Percentiles rank a stretch among this genome's conserved stretches.
Evolutionary conservation across 2,329 filamentous ascomycete species (phyloP).

Genomic region (Talaromyces sp.): DNA sequence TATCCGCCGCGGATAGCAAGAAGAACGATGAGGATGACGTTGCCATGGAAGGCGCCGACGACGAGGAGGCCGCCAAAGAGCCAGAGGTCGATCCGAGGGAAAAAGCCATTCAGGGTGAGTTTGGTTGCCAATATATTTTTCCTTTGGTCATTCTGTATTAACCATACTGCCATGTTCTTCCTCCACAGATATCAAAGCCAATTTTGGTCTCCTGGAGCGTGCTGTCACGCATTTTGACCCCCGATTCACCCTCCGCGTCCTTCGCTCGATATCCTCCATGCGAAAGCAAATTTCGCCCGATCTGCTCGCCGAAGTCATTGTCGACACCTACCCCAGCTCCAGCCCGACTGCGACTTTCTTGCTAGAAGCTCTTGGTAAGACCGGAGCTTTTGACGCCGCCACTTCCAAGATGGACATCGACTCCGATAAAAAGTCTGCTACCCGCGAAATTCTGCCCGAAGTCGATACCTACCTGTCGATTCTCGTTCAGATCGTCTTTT

Average conservation of each 20-base stretch:
- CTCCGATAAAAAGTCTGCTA: slow-evolving; percentile 55
- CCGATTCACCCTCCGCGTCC: slow-evolving; percentile 86
- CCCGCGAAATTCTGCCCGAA: slow-evolving; percentile 77
- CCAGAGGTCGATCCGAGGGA: slow-evolving; percentile 39
- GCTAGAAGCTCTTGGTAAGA: slow-evolving; percentile 63
- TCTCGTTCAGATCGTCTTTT: slow-evolving; percentile 78
- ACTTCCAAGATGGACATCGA: slow-evolving; percentile 70
- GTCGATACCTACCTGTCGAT: slow-evolving; percentile 86
- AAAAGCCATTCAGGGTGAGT: slow-evolving; percentile 46
- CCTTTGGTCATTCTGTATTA: neutral
- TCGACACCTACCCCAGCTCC: slow-evolving; percentile 69
- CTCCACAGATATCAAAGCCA: slow-evolving; percentile 80
- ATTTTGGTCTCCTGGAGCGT: slow-evolving; percentile 85
- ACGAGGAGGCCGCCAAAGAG: slow-evolving; percentile 39
- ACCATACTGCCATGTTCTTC: neutral
- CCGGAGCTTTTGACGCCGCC: slow-evolving; percentile 58
- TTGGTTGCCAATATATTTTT: neutral
- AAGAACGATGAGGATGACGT: slow-evolving; percentile 66
- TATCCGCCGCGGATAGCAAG: slow-evolving; percentile 57
- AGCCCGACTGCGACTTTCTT: slow-evolving; percentile 65
- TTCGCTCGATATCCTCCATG: slow-evolving; percentile 91
- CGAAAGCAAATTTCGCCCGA: slow-evolving; percentile 84
- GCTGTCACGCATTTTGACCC: slow-evolving; percentile 91
- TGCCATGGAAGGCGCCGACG: slow-evolving; percentile 58
- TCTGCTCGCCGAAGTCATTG: slow-evolving; percentile 73